A percentile compares a stretch with the other conserved stretches of the same genome.
phyloP scores from a whole-genome alignment of 2,329 filamentous ascomycete genomes.

The Pseudogymnoascus sp. region DNA sequence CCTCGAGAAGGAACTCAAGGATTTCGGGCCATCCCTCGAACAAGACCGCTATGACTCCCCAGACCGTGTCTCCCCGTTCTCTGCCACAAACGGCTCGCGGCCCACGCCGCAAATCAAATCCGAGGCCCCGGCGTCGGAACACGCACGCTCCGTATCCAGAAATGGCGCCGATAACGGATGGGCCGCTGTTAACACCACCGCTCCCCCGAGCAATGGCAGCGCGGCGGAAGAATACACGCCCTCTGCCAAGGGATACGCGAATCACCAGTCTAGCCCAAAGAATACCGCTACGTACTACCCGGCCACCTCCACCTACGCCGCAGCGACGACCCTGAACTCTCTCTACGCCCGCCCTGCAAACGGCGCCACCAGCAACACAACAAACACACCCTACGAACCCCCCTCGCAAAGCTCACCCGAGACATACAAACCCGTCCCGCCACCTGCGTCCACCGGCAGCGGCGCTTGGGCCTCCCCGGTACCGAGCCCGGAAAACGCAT shows the following conservation, averaged over 20 bases:
- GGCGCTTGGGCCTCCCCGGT: background rate
- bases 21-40: slow-evolving; percentile 34
- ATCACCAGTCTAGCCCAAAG: background rate
- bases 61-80: background rate
- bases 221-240: background rate
- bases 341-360: background rate
- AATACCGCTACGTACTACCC: background rate
- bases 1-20: slow-evolving; percentile 42
- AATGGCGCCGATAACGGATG: background rate
- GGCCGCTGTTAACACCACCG: background rate
- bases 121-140: background rate
- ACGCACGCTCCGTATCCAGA: background rate
- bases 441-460: background rate
- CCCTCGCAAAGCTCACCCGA: background rate
- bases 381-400: background rate
- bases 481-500: background rate
- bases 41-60: background rate
- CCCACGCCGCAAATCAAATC: background rate
- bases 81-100: background rate
- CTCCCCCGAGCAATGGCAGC: background rate
- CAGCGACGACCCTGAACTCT: background rate
- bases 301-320: background rate
- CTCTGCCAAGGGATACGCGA: background rate
- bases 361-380: background rate
- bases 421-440: background rate